phyloP scores from a whole-genome alignment of 1,284 basidiomycete species.

The Afroboletus lepidellus region DNA sequence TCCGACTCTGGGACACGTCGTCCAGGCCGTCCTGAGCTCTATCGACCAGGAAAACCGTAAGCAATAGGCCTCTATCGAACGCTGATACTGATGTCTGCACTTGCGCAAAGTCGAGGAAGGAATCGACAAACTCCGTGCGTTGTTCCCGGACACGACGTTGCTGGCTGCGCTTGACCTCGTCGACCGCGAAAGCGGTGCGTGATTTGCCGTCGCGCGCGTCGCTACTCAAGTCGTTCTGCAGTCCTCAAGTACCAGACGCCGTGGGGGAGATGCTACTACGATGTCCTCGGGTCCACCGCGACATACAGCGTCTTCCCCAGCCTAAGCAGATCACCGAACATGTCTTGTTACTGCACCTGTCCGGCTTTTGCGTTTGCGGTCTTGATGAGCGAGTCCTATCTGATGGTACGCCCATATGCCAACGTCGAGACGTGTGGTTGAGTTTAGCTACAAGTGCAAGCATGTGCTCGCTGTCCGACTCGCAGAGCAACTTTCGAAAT shows the following conservation, averaged over 20 bases:
- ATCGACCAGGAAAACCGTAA: slow-evolving; percentile 33
- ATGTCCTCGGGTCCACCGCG: slow-evolving; percentile 63
- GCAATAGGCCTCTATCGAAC: slow-evolving; percentile 2
- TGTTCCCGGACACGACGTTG: slow-evolving; percentile 61
- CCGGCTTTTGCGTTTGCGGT: slow-evolving; percentile 67
- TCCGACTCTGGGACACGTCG: slow-evolving; percentile 24
- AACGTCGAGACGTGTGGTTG: neutral
- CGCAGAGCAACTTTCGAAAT: slow-evolving; percentile 51
- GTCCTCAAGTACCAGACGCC: slow-evolving; percentile 61
- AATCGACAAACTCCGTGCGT: slow-evolving; percentile 49
- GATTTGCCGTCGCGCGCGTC: neutral
- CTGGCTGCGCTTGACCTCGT: slow-evolving; percentile 71
- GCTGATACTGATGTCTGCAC: slow-evolving; percentile 8
- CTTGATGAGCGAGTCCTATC: slow-evolving; percentile 53
- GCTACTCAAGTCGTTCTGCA: slow-evolving; percentile 27
- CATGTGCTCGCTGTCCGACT: slow-evolving; percentile 68
- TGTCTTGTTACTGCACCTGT: slow-evolving; percentile 67
- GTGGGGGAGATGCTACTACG: slow-evolving; percentile 57
- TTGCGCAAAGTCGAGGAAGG: slow-evolving; percentile 50
- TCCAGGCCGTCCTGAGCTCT: slow-evolving; percentile 29
- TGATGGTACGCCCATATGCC: slow-evolving; percentile 51
- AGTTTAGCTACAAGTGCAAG: slow-evolving; percentile 56
- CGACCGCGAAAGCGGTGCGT: slow-evolving; percentile 60
- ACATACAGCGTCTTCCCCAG: slow-evolving; percentile 61
- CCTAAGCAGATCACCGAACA: slow-evolving; percentile 37